Evolutionary conservation across 148 eudicot genomes (phyloP), one percentile per base, ranked within the genome.

Genomic region (Arctostaphylos glauca): DNA sequence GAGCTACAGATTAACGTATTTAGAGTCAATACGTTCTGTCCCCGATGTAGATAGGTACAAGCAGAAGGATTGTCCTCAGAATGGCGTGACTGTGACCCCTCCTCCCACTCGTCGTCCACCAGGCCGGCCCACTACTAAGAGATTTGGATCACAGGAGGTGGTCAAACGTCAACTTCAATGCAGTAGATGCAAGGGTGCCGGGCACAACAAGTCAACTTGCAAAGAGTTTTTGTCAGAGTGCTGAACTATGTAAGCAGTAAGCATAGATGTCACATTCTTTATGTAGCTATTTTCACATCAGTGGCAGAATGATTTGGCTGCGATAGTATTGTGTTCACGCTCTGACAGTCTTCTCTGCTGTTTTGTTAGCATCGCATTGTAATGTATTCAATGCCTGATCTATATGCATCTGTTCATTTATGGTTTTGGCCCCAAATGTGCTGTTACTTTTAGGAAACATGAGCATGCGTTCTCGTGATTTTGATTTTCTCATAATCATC

Each of bases 101-200:
- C 98, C 98, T 66, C 94, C 98, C 8, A 95, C 94, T 6, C 92
- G 98, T 23, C 90, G 98, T 9, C 98, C 98, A 31, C 96, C 98
- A 5, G 98, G 98, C 15, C 83, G 96, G 82, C 97, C 97, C 43
- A 81, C 94, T 9, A 90, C 90, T 79, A 95, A 95, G 87, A 88
- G 85, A 31, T 76, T 80, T 49, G 88, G 90, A 55, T 81, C 85
- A 8, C 93, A 89, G 41, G 98, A 92, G 68, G 84, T 83, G 52
- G 87, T 76, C 70, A 95, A 93, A 86, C 96, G 95, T 43, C 95
- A 91, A 81, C 91, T 94, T 73, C 96, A 91, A 83, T 95, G 98
- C 77, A 92, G 96, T 83, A 91, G 86, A 87, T 95, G 98, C 90
- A 95, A 92, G 87, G 94, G 94, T 38, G 82, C 90, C 46, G 98